A percentile compares a stretch with the other conserved stretches of the same genome.
Conservation (phyloP, 1,284 basidiomycete species). For the Ceratobasidium sp. region DNA sequence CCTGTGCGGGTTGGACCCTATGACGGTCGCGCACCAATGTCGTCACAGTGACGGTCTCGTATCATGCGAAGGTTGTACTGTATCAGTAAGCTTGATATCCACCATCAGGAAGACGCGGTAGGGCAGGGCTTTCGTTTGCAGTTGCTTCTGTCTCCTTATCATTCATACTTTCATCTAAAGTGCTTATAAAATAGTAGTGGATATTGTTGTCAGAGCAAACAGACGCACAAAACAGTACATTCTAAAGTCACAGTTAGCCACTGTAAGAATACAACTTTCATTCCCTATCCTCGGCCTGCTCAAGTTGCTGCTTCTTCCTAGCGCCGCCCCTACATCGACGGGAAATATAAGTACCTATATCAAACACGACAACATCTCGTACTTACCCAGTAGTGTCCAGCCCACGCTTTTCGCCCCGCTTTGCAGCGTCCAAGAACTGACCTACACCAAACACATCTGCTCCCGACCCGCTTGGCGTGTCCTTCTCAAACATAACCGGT, state of each 20-base stretch:
- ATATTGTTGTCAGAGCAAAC: constrained; percentile 30
- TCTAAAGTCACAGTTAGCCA: constrained; percentile 1
- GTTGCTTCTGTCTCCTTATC: neutral
- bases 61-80: no score
- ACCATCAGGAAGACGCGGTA: no score
- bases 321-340: constrained; percentile 62
- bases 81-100: no score
- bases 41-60: no score
- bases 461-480: constrained; percentile 59
- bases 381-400: constrained; percentile 78
- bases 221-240: constrained; percentile 13
- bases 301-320: constrained; percentile 77
- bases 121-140: no score
- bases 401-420: constrained; percentile 92
- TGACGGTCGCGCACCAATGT: no score
- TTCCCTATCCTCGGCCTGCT: constrained; percentile 61
- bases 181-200: constrained; percentile 25
- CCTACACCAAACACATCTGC: constrained; percentile 98
- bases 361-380: neutral
- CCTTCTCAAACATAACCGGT: constrained; percentile 99
- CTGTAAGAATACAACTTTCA: constrained; percentile 8
- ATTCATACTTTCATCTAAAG: neutral
- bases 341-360: constrained; percentile 6
- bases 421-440: constrained; percentile 97
- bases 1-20: no score